Evolutionary conservation across 2,329 filamentous ascomycete genomes (phyloP), one percentile per base, ranked within the genome.

Genomic region (Aaosphaeria arxii): DNA sequence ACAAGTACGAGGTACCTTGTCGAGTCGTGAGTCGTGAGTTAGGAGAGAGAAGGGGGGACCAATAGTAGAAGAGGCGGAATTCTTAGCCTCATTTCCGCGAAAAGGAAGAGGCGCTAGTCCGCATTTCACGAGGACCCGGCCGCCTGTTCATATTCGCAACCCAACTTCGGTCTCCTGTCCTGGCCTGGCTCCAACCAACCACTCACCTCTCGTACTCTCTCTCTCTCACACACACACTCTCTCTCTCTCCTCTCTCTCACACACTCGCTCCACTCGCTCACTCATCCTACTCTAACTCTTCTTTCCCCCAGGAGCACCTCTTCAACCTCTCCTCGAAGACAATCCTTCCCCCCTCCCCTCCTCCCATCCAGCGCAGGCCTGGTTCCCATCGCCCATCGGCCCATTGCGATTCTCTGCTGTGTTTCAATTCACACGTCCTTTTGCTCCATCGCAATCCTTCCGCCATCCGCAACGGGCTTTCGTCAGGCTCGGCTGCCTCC

Each of bases 381-480:
- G 9, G 33, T n/a, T 9, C 33, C 53, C 59, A 51, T 49, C 45
- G 48, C 53, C 61, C 13, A 54, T 50, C 47, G 40, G 30, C 50
- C 51, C 47, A 51, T 54, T 56, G 57, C 59, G 50, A 52, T 55
- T n/a, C n/a, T 52, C 33, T 11, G 33, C 33, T 13, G 54, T 56
- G 47, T 53, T 47, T 51, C 17, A 24, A 24, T 24, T 24, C 17
- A 24, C 17, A 24, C 17, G 17, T 24, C 17, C 17, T 24, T 24
- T 24, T 24, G 17, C 17, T 24, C 17, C 17, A 24, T 24, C 17
- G 17, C 17, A 24, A 24, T 24, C 17, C 17, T 24, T 24, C 17
- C 51, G 48, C 54, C 54, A 40, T 45, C 59, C 56, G 63, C 54
- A 46, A 55, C 60, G 59, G 57, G 54, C 51, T 48, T 51, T 52